A percentile compares a stretch with the other conserved stretches of the same genome.
phyloP scores from a whole-genome alignment of 345 rosid species.

The Eucalyptus guilfoylei region DNA sequence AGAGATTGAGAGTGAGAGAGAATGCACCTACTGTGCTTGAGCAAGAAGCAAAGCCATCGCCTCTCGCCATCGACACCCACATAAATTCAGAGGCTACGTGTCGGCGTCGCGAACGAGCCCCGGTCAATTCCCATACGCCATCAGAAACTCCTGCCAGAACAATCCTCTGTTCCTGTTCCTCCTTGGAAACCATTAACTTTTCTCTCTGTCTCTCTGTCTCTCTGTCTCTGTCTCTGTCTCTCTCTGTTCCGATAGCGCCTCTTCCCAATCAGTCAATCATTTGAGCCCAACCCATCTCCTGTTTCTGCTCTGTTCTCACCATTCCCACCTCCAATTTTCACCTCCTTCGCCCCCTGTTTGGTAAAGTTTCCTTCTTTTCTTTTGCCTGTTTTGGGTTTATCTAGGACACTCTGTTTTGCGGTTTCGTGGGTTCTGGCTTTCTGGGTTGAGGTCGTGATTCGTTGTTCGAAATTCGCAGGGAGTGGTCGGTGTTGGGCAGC shows the following conservation, averaged over 20 bases:
- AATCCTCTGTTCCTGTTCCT: background rate
- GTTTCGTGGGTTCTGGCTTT: background rate
- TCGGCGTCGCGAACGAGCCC: background rate
- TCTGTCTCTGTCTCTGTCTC: background rate
- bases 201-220: background rate
- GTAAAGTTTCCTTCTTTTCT: background rate
- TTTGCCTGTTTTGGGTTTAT: background rate
- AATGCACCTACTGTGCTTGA: background rate
- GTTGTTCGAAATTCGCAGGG: conserved; percentile 28
- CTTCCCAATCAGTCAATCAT: background rate
- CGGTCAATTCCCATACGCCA: background rate
- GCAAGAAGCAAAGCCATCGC: background rate
- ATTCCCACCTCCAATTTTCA: background rate
- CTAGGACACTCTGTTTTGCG: background rate
- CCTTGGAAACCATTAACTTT: background rate
- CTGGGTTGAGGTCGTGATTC: conserved; percentile 4
- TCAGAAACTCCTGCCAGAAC: background rate
- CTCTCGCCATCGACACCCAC: background rate
- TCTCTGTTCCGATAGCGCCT: background rate
- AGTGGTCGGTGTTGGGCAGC: background rate
- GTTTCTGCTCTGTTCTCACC: background rate
- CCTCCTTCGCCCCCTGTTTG: background rate
- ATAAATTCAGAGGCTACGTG: background rate
- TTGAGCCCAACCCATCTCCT: background rate
- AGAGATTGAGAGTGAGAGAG: no score